Base-by-base conservation (phyloP, 2,329 filamentous ascomycete genomes). In the Fusarium haematococcum region DNA sequence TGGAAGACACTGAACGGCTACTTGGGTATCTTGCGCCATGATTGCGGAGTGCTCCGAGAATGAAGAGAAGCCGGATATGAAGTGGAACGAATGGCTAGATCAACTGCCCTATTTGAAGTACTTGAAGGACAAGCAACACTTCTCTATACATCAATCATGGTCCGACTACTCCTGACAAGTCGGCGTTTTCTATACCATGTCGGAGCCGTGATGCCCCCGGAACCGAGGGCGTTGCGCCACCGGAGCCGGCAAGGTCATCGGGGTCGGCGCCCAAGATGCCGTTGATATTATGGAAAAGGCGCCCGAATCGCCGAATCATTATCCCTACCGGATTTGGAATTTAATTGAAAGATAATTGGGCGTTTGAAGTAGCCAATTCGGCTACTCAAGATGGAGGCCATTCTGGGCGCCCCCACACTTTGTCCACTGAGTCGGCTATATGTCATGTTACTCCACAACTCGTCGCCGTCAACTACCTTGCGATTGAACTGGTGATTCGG, bases 341-440 rank as follows among this genome's bases (percentile, higher is more conserved):
- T 5, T 23, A 1, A 27, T 41, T 56, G 33, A 27, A n/a, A 37
- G 33, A 27, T 58, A 58, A 57, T 58, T 58, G 56, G 48, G 33
- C 16, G 33, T 35, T 54, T 20, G 23, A 50, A 27, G 56, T 25
- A 41, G 62, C n/a, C 20, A 35, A 64, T 16, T 68, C 68, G 68
- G 68, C 65, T 67, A 67, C 59, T 56, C 35, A 27, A 23, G 33
- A 52, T 52, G 35, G 45, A 63, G 33, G 23, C 2, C 18, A 35
- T 54, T 32, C 48, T 33, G 23, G 45, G 2, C 16, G 60, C 27
- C 57, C 58, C 48, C 67, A 39, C 62, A 69, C 50, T 20, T 33
- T 32, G 45, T 9, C 20, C 23, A 9, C 30, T 33, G 59, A 70
- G 61, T 70, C 68, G 68, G 68, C 68, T 70, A 54, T 64, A 62